Percentiles rank a stretch among this genome's conserved stretches.
phyloP scores from a whole-genome alignment of 176 grass and related monocot species.

The Zea mays region DNA sequence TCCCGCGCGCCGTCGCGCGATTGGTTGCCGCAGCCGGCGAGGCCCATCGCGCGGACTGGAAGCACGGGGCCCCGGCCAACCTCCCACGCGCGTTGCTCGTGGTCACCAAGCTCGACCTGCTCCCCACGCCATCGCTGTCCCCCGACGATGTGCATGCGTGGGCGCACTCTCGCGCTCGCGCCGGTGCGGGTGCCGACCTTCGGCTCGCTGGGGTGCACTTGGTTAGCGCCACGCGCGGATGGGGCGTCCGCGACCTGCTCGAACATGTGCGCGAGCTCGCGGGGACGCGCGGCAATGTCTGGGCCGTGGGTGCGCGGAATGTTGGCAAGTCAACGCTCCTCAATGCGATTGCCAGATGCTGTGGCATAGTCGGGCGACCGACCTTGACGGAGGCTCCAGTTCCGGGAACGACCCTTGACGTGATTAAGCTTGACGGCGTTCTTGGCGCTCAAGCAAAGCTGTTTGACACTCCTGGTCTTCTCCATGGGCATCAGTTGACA shows the following conservation, averaged over 20 bases:
- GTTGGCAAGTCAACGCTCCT: slow-evolving; percentile 84
- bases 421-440: slow-evolving; percentile 68
- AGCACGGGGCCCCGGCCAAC: slow-evolving; percentile 51
- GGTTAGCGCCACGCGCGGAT: slow-evolving; percentile 60
- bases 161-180: slow-evolving; percentile 55
- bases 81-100: slow-evolving; percentile 62
- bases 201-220: slow-evolving; percentile 62
- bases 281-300: slow-evolving; percentile 72
- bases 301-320: slow-evolving; percentile 83
- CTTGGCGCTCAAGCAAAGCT: slow-evolving; percentile 73
- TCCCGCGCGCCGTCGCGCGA: slow-evolving; percentile 68
- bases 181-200: slow-evolving; percentile 46
- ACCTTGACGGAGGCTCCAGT: slow-evolving; percentile 84
- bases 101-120: slow-evolving; percentile 76
- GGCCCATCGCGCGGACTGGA: slow-evolving; percentile 51
- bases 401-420: slow-evolving; percentile 76
- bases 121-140: slow-evolving; percentile 54
- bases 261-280: slow-evolving; percentile 64
- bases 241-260: slow-evolving; percentile 74
- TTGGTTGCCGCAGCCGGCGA: slow-evolving; percentile 50
- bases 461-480: slow-evolving; percentile 77
- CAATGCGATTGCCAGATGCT: slow-evolving; percentile 74
- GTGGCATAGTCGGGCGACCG: slow-evolving; percentile 27
- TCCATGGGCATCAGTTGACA: slow-evolving; percentile 82
- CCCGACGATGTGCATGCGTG: slow-evolving; percentile 65